Evolutionary conservation across 2,329 filamentous ascomycete genomes (phyloP), one percentile per base, ranked within the genome.

Genomic region (Alternaria brassicae): DNA sequence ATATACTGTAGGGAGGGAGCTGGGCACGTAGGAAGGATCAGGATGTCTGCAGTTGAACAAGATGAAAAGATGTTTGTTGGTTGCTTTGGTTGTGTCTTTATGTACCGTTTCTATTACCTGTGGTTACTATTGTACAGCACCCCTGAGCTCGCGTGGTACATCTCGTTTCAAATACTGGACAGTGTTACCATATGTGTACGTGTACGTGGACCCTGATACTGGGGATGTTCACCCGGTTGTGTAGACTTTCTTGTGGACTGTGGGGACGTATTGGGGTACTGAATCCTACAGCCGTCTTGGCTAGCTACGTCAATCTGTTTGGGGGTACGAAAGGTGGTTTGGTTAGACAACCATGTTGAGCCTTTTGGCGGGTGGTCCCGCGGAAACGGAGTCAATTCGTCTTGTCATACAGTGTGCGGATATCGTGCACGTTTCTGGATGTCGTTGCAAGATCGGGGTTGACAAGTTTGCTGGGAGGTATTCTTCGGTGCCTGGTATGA

Each of bases 1-100:
- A 27, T 27, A 4, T 27, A 27, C 4, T 27, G 25, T 27, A 7
- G 25, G 7, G 7, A 7, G 4, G 25, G 25, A 27, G 25, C 7
- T 27, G n/a, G n/a, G 25, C 25, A 27, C 4, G 25, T 27, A 7
- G 4, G 25, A 27, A 27, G 4, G 9, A 8, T 30, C 2, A 7
- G 17, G 15, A 9, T n/a, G 0, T 47, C 6, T 2, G 19, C 1
- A 6, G 17, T 6, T 21, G 3, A 19, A 2, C 12, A 2, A 23
- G 12, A 30, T 4, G 3, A 7, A 47, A 23, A 3, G 8, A n/a
- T 1, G 0, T 3, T 8, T 0, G 2, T 15, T 1, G 7, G 21
- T 2, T 23, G 40, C 40, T n/a, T 2, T 9, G 9, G 21, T 41
- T 9, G 6, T 23, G 12, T 0, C 28, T 2, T 19, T n/a, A 34